These are phyloP conservation scores for Polymyxa betae DNA, from an alignment of 208 protist species.

Conservation along the genomic window DNA sequence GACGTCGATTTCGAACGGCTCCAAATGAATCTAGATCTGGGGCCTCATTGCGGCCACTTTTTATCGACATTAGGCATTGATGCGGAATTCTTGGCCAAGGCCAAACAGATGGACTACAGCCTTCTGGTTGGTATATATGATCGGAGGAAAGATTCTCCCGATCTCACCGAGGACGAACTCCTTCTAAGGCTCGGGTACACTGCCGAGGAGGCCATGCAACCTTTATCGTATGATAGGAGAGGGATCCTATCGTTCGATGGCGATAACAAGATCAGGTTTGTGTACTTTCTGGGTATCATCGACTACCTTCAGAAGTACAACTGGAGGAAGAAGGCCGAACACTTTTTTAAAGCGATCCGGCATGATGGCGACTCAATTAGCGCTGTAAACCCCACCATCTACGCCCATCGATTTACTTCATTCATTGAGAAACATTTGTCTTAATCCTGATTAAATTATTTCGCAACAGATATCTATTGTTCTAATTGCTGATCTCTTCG, in stretches of 20 bases:
- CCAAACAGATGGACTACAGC: constrained; percentile 53
- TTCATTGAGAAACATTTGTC: constrained; percentile 9
- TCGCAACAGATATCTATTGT: no score
- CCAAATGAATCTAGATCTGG: not conserved
- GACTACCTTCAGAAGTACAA: constrained; percentile 58
- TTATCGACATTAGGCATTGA: not conserved
- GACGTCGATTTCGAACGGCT: constrained; percentile 1
- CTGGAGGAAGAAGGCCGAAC: constrained; percentile 21
- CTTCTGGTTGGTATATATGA: constrained; percentile 55
- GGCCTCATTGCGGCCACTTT: no score
- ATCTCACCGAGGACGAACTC: not conserved
- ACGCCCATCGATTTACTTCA: not conserved
- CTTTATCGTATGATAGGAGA: not conserved
- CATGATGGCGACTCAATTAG: not conserved
- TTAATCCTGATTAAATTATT: no score
- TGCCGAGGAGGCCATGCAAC: not conserved
- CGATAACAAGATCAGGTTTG: not conserved
- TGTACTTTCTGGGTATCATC: constrained; percentile 60
- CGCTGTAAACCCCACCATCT: not conserved
- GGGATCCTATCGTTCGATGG: not conserved
- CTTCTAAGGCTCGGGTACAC: not conserved
- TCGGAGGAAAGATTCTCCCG: not conserved
- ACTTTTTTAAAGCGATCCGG: not conserved
- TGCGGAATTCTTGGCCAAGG: not conserved
- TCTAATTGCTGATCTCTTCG: no score